These are phyloP conservation scores for Euphorbia lathyris DNA, from an alignment of 345 rosid genomes.

Conservation along the genomic window DNA sequence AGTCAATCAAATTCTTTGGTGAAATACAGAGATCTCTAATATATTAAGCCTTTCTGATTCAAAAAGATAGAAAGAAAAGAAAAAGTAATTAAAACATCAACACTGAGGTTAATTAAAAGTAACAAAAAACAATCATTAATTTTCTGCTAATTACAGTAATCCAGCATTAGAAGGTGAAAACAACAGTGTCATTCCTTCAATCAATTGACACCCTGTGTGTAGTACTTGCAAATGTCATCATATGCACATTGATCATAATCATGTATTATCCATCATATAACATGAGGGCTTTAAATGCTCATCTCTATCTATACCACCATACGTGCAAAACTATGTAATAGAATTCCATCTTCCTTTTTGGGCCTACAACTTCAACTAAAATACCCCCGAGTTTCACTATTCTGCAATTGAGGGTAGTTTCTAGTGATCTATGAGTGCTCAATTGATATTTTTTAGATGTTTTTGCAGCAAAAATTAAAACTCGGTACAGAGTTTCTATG, in stretches of 20 bases:
- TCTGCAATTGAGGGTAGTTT: too few species aligned
- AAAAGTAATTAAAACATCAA: background rate
- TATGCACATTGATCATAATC: background rate
- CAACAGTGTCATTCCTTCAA: background rate
- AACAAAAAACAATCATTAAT: background rate
- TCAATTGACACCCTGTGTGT: background rate
- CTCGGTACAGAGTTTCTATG: too few species aligned
- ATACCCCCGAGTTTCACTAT: background rate
- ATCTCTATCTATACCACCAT: background rate
- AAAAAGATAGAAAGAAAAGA: background rate
- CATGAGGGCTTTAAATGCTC: background rate
- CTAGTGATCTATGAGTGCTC: too few species aligned
- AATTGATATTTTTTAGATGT: too few species aligned
- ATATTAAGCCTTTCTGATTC: background rate
- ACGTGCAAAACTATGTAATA: background rate
- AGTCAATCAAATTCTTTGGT: too few species aligned
- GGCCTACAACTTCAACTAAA: background rate
- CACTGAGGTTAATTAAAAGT: background rate
- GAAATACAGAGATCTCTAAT: too few species aligned
- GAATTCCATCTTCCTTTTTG: background rate
- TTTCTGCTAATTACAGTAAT: background rate
- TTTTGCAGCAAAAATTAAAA: too few species aligned
- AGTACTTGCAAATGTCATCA: background rate
- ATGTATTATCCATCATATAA: background rate
- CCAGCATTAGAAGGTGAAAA: background rate